Evolutionary conservation across 164 flowering plant species (phyloP).

Genomic region (Vitis riparia): DNA sequence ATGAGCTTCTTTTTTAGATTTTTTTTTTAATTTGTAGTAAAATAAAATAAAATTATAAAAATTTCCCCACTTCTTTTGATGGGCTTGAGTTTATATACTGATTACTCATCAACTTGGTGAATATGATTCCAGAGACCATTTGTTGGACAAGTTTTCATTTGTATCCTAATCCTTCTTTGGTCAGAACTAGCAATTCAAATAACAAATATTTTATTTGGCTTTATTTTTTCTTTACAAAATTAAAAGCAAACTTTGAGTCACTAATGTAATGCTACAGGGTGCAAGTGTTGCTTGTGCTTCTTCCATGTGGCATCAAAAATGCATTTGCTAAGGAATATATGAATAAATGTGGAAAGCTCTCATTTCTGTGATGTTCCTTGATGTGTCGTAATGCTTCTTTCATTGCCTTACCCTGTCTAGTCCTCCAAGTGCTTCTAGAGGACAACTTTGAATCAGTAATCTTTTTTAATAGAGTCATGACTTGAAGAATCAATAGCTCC

Average conservation of each 20-base stretch:
- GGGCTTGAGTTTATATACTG: too few relatives aligned
- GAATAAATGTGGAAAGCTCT: too few relatives aligned
- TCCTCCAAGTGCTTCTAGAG: neutral
- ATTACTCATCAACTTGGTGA: too few relatives aligned
- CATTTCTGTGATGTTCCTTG: neutral
- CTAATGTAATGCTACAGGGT: neutral
- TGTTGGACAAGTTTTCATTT: neutral
- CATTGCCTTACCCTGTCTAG: neutral
- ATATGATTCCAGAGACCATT: too few relatives aligned
- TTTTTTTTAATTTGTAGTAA: too few relatives aligned
- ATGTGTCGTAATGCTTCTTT: neutral
- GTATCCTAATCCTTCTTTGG: neutral
- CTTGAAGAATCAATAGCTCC: neutral
- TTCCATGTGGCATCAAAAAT: neutral
- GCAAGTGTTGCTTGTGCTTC: neutral
- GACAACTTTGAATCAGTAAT: neutral
- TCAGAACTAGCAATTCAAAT: neutral
- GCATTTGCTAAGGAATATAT: neutral
- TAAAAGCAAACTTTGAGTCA: neutral
- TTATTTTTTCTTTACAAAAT: neutral
- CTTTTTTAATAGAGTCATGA: neutral
- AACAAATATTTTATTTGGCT: neutral
- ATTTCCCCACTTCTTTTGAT: too few relatives aligned
- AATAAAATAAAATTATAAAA: too few relatives aligned
- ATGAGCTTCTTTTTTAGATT: too few relatives aligned